phyloP scores from a whole-genome alignment of 208 protist species.

The Trypanosoma melophagium region DNA sequence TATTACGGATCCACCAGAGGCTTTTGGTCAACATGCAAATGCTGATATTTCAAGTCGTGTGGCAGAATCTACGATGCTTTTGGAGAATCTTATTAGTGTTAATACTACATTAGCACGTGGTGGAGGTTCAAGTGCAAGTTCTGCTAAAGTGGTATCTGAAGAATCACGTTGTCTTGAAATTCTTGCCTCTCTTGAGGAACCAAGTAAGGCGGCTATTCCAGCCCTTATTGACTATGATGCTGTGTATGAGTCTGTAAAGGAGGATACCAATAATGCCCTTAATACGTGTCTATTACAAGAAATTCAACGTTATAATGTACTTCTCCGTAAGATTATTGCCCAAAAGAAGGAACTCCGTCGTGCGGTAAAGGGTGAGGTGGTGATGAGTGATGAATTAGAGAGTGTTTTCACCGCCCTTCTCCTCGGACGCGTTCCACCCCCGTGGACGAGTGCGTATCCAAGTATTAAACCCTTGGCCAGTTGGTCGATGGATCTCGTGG shows the following conservation, averaged over 20 bases:
- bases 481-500: slow-evolving; percentile 95
- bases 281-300: slow-evolving; percentile 97
- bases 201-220: slow-evolving; percentile 79
- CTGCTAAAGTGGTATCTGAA: slow-evolving; percentile 49
- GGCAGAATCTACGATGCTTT: slow-evolving; percentile 87
- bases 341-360: slow-evolving; percentile 92
- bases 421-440: slow-evolving; percentile 89
- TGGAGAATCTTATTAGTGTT: slow-evolving; percentile 93
- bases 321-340: slow-evolving; percentile 90
- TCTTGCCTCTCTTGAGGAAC: slow-evolving; percentile 81
- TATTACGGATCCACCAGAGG: slow-evolving; percentile 94
- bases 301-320: slow-evolving; percentile 96
- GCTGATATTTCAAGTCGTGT: slow-evolving; percentile 97
- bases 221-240: slow-evolving; percentile 88
- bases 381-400: slow-evolving; percentile 97
- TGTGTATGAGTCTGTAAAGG: slow-evolving; percentile 89
- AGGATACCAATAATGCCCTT: slow-evolving; percentile 90
- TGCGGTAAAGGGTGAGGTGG: slow-evolving; percentile 97
- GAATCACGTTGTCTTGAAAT: slow-evolving; percentile 89
- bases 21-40: slow-evolving; percentile 98
- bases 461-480: slow-evolving; percentile 96
- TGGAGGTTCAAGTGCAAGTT: slow-evolving; percentile 37
- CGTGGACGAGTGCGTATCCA: slow-evolving; percentile 96
- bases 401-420: slow-evolving; percentile 91
- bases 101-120: slow-evolving; percentile 77